A percentile compares a stretch with the other conserved stretches of the same genome.
Evolutionary conservation across 148 eudicot species (phyloP).

Genomic region (Nyssa sinensis): DNA sequence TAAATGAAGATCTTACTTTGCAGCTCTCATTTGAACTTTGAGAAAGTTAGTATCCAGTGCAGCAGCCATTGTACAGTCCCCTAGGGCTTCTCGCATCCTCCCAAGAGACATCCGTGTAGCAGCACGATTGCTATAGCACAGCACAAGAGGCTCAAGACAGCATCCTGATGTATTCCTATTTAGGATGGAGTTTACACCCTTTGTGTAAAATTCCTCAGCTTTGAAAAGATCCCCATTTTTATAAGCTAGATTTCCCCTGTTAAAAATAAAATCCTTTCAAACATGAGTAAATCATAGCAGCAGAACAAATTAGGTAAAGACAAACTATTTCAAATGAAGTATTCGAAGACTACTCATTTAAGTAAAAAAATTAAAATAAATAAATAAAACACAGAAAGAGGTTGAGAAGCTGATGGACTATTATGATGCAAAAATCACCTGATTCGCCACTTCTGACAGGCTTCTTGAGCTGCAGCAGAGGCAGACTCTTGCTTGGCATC

Average conservation of each 20-base stretch:
- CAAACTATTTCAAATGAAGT: not conserved
- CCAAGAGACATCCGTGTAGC: slow-evolving; percentile 83
- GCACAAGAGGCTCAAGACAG: slow-evolving; percentile 58
- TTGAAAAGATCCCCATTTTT: slow-evolving; percentile 56
- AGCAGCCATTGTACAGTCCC: slow-evolving; percentile 72
- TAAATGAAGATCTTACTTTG: slow-evolving; percentile 59
- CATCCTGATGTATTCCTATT: slow-evolving; percentile 27
- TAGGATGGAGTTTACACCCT: slow-evolving; percentile 62
- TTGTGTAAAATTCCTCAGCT: slow-evolving; percentile 80
- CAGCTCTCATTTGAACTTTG: slow-evolving; percentile 82
- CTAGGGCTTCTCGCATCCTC: slow-evolving; percentile 79
- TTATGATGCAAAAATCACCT: slow-evolving; percentile 41
- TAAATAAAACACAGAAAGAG: not conserved
- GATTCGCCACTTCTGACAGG: slow-evolving; percentile 80
- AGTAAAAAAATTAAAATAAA: not conserved
- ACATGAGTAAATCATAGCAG: not conserved
- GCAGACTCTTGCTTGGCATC: slow-evolving; percentile 17
- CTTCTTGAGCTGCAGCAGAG: slow-evolving; percentile 38
- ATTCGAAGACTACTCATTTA: not conserved
- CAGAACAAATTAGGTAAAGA: not conserved
- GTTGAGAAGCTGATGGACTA: slow-evolving; percentile 6
- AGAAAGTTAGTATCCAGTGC: slow-evolving; percentile 64
- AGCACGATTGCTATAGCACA: slow-evolving; percentile 96
- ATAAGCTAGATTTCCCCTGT: slow-evolving; percentile 93
- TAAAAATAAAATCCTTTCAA: slow-evolving; percentile 17